Conservation (phyloP, 2,329 filamentous ascomycete species). For the Colletotrichum eremochloae region DNA sequence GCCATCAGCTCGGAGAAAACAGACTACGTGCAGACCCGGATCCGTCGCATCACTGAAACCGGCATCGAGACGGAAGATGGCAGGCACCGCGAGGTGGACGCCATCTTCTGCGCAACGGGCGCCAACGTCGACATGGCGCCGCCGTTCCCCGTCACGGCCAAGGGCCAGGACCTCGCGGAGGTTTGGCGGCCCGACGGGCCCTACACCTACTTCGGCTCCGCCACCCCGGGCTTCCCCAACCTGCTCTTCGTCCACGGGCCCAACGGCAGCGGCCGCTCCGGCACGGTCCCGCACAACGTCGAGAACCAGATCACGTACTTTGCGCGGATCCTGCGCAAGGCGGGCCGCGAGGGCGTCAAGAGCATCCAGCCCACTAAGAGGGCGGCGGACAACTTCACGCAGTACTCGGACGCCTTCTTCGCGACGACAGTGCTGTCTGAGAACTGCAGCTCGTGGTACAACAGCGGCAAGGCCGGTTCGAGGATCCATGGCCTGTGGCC, state of each 20-base stretch:
- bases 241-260: constrained; percentile 75
- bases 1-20: constrained; percentile 73
- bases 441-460: constrained; percentile 80
- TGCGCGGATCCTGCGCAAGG: constrained; percentile 76
- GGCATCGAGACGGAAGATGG: constrained; percentile 74
- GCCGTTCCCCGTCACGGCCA: constrained; percentile 70
- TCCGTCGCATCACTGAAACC: constrained; percentile 68
- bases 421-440: constrained; percentile 68
- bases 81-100: constrained; percentile 68
- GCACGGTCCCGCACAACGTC: constrained; percentile 75
- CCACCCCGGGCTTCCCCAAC: constrained; percentile 76
- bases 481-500: constrained; percentile 79
- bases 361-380: constrained; percentile 68
- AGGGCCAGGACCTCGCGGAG: constrained; percentile 65
- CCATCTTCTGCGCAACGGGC: constrained; percentile 77
- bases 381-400: constrained; percentile 74
- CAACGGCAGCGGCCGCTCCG: constrained; percentile 69
- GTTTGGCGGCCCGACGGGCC: constrained; percentile 72
- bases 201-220: constrained; percentile 75
- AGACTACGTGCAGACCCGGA: constrained; percentile 69
- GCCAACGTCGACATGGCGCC: constrained; percentile 72
- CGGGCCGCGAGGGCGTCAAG: constrained; percentile 74
- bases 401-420: constrained; percentile 71
- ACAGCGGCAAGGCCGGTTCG: constrained; percentile 72
- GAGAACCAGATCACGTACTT: constrained; percentile 76